Base-by-base conservation (phyloP, 2,329 filamentous ascomycete species). In the Colletotrichum orchidophilum region DNA sequence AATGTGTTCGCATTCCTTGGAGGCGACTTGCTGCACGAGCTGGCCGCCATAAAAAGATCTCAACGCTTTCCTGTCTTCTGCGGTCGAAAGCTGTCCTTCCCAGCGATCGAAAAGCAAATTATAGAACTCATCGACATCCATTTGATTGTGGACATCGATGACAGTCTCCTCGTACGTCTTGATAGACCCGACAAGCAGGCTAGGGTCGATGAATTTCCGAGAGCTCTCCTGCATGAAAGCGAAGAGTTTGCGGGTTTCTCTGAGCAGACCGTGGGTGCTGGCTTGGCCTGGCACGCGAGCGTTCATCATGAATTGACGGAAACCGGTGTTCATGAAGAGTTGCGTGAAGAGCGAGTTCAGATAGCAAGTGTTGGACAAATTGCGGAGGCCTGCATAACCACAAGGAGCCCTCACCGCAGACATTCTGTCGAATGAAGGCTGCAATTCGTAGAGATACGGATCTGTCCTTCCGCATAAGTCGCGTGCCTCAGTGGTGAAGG, bases 91-190 rank as follows among this genome's bases (percentile, higher is more conserved):
- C 77, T 97, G 94, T 9, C 90, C 89, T 78, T 99, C 97, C 89
- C 95, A 95, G 29, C 95, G 90, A 80, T 97, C 95, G 76, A 98
- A 96, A 0, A 99, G 87, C 5, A 97, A 87, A 77, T 96, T 97
- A 83, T 97, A 98, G 79, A 98, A 99, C 79, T 98, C 95, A 75
- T 98, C 96, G 5, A 98, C 96, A 78, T 99, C 96, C 94, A 99
- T 98, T 80, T 99, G 96, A 70, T 93, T 90, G 66, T 92, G 90
- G 29, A 97, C 92, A 80, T 98, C 95, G 73, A 99, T 97, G 18
- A 89, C 87, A 2, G 91, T 88, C 69, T 95, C 93, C 42, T 97
- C 94, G 69, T 95, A 96, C 0, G 93, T 96, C 75, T 90, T 92
- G 76, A 98, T 94, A 50, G 90, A 92, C 39, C 87, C 86, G 15